A percentile compares a stretch with the other conserved stretches of the same genome.
These are phyloP conservation scores for Syzygium grande DNA, from an alignment of 345 rosid genomes.

Conservation along the genomic window DNA sequence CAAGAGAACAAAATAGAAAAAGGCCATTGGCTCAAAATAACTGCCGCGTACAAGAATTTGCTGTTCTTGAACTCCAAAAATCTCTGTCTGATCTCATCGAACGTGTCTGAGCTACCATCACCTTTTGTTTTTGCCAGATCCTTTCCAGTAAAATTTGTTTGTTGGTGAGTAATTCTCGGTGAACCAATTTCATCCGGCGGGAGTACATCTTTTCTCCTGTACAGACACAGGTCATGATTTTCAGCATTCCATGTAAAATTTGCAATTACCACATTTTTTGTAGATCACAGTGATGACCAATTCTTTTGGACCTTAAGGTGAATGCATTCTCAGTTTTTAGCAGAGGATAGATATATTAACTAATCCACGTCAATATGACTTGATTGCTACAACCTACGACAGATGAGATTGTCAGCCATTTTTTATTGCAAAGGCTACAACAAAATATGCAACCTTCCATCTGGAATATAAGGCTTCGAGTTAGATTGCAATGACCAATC, in stretches of 20 bases:
- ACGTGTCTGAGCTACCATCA: slow-evolving; percentile 14
- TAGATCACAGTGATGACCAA: neutral
- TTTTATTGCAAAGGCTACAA: neutral
- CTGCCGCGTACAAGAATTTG: slow-evolving; percentile 52
- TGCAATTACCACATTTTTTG: neutral
- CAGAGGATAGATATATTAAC: neutral
- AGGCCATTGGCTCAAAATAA: neutral
- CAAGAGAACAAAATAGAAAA: neutral
- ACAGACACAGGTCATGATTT: neutral
- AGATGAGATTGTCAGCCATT: neutral
- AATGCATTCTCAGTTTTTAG: neutral
- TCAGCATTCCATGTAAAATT: neutral
- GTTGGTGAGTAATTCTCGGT: neutral
- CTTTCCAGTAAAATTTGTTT: neutral
- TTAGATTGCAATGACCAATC: neutral
- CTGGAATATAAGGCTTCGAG: neutral
- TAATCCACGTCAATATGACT: neutral
- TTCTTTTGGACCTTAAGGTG: neutral
- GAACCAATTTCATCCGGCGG: neutral
- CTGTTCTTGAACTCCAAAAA: slow-evolving; percentile 61
- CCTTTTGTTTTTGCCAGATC: slow-evolving; percentile 1
- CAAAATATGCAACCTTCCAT: neutral
- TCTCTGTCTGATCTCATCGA: slow-evolving; percentile 52
- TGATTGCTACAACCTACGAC: neutral
- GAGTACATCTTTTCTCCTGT: neutral